These are phyloP conservation scores for Pascua guehoae DNA, from an alignment of 1,284 basidiomycete genomes.

Conservation along the genomic window DNA sequence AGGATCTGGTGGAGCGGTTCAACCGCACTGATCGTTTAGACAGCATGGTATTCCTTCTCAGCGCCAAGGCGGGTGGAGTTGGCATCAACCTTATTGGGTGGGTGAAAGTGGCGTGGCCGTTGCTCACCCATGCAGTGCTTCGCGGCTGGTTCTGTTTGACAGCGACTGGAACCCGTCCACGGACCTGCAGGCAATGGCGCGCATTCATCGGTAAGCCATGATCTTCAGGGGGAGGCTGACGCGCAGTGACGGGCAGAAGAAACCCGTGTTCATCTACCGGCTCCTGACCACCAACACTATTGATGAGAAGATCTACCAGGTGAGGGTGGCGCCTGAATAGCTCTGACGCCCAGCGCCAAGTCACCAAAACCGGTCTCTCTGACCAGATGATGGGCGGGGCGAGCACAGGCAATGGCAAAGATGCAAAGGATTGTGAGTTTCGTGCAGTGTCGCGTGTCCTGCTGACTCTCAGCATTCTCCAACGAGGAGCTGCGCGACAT, in stretches of 20 bases:
- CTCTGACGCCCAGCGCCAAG: constrained; percentile 62
- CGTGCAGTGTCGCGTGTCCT: constrained; percentile 56
- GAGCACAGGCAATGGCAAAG: constrained; percentile 20
- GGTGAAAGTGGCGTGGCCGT: background rate
- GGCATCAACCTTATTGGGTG: constrained; percentile 82
- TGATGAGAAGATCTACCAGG: constrained; percentile 52
- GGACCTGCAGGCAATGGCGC: constrained; percentile 95
- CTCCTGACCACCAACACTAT: constrained; percentile 62
- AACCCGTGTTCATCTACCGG: constrained; percentile 88
- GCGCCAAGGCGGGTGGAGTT: constrained; percentile 92
- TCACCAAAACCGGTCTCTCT: constrained; percentile 86
- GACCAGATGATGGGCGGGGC: constrained; percentile 54
- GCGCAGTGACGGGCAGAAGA: constrained; percentile 85
- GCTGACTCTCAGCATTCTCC: constrained; percentile 61
- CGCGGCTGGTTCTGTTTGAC: constrained; percentile 72
- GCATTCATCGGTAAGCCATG: constrained; percentile 75
- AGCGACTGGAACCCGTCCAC: constrained; percentile 71
- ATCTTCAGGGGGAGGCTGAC: background rate
- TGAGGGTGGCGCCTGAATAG: constrained; percentile 9
- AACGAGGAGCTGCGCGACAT: constrained; percentile 89
- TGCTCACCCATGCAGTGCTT: constrained; percentile 56
- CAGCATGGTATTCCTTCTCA: constrained; percentile 78
- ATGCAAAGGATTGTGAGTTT: constrained; percentile 65
- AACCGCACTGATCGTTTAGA: constrained; percentile 32
- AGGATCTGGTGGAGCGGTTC: constrained; percentile 53